Conservation (phyloP, 371 early-diverging fungal genomes). For the Lichtheimia corymbifera region DNA sequence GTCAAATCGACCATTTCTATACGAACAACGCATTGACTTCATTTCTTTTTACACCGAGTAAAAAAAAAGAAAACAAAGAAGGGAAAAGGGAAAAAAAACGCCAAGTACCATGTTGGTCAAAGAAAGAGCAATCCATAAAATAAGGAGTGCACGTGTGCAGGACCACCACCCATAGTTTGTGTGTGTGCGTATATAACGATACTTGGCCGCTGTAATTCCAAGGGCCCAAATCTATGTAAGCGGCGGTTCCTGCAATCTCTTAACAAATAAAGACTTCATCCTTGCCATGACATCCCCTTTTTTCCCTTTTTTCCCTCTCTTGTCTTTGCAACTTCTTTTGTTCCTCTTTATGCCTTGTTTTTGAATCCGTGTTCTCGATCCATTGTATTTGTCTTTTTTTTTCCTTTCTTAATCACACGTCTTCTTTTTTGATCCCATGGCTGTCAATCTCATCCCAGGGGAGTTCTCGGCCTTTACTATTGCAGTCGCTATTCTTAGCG, state of each 20-base stretch:
- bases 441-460: slow-evolving; percentile 47
- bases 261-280: too few relatives aligned
- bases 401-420: slow-evolving; percentile 6
- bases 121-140: not conserved
- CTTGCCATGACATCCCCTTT: not conserved
- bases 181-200: too few relatives aligned
- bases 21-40: slow-evolving; percentile 42
- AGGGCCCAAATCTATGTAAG: not conserved
- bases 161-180: too few relatives aligned
- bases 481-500: slow-evolving; percentile 66
- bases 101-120: not conserved
- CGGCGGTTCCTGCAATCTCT: too few relatives aligned
- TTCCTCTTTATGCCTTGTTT: not conserved
- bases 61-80: slow-evolving; percentile 6
- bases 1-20: slow-evolving; percentile 30
- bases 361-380: slow-evolving; percentile 1
- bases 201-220: slow-evolving; percentile 5
- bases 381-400: slow-evolving; percentile 9
- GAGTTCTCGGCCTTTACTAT: slow-evolving; percentile 50
- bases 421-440: slow-evolving; percentile 19
- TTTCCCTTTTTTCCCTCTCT: not conserved
- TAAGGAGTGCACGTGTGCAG: slow-evolving; percentile 12
- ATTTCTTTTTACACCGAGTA: slow-evolving; percentile 12
- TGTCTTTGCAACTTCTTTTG: slow-evolving; percentile 7
- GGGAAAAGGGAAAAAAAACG: slow-evolving; percentile 6